Conservation (phyloP, 2,329 filamentous ascomycete genomes). For the Sarocladium oryzae region DNA sequence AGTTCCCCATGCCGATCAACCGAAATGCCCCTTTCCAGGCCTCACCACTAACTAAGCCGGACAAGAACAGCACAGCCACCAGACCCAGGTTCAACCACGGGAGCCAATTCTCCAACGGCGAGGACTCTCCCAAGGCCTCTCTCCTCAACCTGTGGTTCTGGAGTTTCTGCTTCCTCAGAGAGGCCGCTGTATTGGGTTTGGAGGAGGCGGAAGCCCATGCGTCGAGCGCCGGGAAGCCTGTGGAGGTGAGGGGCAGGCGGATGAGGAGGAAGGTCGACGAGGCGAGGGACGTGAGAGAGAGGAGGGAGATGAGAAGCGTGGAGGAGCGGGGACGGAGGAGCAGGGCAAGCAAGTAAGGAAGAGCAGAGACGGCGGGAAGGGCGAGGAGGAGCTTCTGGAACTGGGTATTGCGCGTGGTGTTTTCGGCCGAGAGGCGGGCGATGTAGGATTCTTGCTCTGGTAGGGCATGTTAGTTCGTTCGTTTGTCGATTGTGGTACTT, state of each 20-base stretch:
- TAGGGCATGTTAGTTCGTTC: constrained; percentile 9
- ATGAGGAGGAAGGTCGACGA: constrained; percentile 57
- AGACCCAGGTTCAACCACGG: constrained; percentile 55
- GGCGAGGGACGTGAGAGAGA: constrained; percentile 57
- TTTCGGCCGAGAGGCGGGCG: constrained; percentile 43
- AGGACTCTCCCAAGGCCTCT: constrained; percentile 11
- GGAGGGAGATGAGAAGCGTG: constrained; percentile 39
- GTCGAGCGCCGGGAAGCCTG: constrained; percentile 47
- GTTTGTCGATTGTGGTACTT: no score
- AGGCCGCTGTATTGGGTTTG: no score
- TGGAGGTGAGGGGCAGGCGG: constrained; percentile 45
- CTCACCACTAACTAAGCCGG: constrained; percentile 32
- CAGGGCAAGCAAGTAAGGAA: constrained; percentile 42
- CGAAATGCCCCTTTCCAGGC: constrained; percentile 26
- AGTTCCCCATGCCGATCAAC: constrained; percentile 38
- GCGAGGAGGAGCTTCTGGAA: constrained; percentile 52
- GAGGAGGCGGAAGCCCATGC: constrained; percentile 5
- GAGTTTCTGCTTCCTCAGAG: neutral
- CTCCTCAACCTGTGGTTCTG: neutral
- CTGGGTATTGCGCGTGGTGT: constrained; percentile 50
- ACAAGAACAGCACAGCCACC: constrained; percentile 43
- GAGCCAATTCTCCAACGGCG: constrained; percentile 51
- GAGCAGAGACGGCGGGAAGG: constrained; percentile 49
- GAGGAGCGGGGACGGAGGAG: constrained; percentile 24
- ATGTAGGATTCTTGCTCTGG: constrained; percentile 64